Conservation (phyloP, 2,329 filamentous ascomycete species). For the Fusarium sacchari region DNA sequence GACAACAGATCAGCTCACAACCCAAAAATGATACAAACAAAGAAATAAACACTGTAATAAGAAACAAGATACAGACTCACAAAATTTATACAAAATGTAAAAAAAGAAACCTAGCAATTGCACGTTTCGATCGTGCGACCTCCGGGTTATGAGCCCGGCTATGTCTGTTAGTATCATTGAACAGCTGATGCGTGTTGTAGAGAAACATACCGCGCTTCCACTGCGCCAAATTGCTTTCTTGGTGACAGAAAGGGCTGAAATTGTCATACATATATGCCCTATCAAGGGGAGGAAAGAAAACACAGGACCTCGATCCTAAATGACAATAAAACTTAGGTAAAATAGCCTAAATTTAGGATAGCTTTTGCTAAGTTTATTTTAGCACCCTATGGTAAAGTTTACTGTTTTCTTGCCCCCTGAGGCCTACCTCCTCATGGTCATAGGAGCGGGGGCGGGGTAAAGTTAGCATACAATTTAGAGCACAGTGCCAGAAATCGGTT, state of each 20-base stretch:
- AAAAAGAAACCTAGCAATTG: background rate
- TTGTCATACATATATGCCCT: background rate
- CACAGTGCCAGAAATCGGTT: background rate
- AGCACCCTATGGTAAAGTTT: too few species aligned
- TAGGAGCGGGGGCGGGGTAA: background rate
- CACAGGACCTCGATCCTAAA: too few species aligned
- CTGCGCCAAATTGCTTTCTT: background rate
- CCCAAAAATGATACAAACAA: background rate
- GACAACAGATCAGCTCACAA: background rate
- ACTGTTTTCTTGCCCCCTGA: too few species aligned
- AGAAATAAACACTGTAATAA: background rate
- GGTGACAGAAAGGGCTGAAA: background rate
- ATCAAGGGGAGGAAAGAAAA: too few species aligned
- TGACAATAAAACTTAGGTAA: too few species aligned
- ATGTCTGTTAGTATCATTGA: background rate
- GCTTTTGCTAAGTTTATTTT: too few species aligned
- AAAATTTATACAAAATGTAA: background rate
- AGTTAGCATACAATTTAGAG: background rate
- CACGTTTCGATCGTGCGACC: background rate
- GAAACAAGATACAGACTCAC: background rate
- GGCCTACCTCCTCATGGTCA: background rate
- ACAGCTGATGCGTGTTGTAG: background rate
- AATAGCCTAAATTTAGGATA: too few species aligned
- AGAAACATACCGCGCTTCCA: background rate
- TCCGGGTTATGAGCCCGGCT: conserved; percentile 1